These are phyloP conservation scores for Choanephora cucurbitarum DNA, from an alignment of 371 early-diverging fungal species.

Conservation along the genomic window DNA sequence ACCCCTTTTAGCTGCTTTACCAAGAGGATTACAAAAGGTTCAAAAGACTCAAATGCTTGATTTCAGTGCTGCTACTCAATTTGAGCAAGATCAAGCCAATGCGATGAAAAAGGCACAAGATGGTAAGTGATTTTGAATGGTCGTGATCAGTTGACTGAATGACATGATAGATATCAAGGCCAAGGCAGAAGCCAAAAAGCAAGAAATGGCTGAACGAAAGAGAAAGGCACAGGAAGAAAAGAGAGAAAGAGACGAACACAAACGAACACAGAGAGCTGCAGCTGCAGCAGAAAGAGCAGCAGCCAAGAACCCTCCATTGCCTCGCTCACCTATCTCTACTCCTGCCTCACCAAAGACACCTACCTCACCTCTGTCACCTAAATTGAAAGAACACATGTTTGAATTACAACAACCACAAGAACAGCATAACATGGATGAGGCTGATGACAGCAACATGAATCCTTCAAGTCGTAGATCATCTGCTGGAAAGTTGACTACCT, in stretches of 20 bases:
- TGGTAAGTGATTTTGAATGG: too few relatives aligned
- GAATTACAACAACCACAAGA: slow-evolving; percentile 8
- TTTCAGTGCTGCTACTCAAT: slow-evolving; percentile 22
- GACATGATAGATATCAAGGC: slow-evolving; percentile 22
- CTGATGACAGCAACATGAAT: neutral
- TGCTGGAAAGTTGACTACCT: slow-evolving; percentile 8
- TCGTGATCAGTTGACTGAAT: too few relatives aligned
- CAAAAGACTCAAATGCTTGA: slow-evolving; percentile 33
- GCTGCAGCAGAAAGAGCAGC: slow-evolving; percentile 4
- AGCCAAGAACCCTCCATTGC: neutral
- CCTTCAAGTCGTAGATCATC: neutral
- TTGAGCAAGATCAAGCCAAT: slow-evolving; percentile 18
- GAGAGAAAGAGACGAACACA: slow-evolving; percentile 14
- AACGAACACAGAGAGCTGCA: slow-evolving; percentile 7
- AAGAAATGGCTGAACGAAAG: slow-evolving; percentile 18
- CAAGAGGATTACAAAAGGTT: slow-evolving; percentile 25
- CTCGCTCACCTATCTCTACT: slow-evolving; percentile 9
- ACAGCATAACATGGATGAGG: slow-evolving; percentile 3
- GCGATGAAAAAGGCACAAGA: slow-evolving; percentile 23
- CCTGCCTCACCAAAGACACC: slow-evolving; percentile 20
- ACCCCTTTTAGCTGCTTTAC: slow-evolving; percentile 10
- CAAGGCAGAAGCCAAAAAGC: slow-evolving; percentile 17
- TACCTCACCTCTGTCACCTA: slow-evolving; percentile 7
- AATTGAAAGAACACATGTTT: slow-evolving; percentile 10
- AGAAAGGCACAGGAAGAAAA: slow-evolving; percentile 17